Evolutionary conservation across 2,329 filamentous ascomycete genomes (phyloP).

Genomic region (Acrocalymma vagum): DNA sequence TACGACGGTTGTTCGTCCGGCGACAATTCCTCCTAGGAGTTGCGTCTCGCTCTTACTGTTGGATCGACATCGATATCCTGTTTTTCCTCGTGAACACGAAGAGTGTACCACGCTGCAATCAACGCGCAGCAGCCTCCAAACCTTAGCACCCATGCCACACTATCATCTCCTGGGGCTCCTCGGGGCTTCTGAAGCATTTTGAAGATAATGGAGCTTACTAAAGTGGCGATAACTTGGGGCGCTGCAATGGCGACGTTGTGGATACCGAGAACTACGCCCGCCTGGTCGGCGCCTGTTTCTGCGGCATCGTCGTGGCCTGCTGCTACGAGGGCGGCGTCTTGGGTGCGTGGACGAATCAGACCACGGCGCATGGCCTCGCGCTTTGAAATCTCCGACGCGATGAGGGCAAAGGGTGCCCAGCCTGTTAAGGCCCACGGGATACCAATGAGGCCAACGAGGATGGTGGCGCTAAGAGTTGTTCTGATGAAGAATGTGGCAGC

Average conservation of each 20-base stretch:
- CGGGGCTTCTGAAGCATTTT: conserved; percentile 85
- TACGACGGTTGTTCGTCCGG: too few relatives aligned
- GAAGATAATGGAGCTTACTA: conserved; percentile 86
- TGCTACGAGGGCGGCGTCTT: conserved; percentile 51
- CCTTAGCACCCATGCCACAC: conserved; percentile 85
- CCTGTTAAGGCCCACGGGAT: conserved; percentile 92
- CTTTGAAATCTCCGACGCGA: conserved; percentile 88
- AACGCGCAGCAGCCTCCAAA: conserved; percentile 83
- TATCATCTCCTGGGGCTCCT: conserved; percentile 83
- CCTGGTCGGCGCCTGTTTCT: conserved; percentile 72
- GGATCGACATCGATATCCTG: conserved; percentile 24
- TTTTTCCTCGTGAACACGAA: conserved; percentile 70
- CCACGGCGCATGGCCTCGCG: conserved; percentile 74
- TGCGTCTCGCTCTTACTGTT: too few relatives aligned
- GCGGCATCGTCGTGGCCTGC: conserved; percentile 62
- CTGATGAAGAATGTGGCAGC: conserved; percentile 82
- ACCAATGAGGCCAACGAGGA: conserved; percentile 81
- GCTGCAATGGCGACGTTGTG: conserved; percentile 95
- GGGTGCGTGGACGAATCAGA: conserved; percentile 50
- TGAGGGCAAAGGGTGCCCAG: conserved; percentile 96
- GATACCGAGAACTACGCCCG: conserved; percentile 90
- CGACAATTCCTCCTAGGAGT: too few relatives aligned
- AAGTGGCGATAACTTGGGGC: conserved; percentile 88
- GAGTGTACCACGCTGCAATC: conserved; percentile 77
- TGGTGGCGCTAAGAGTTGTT: conserved; percentile 74